These are phyloP conservation scores for Claviceps monticola DNA, from an alignment of 2,329 filamentous ascomycete genomes.

Conservation along the genomic window DNA sequence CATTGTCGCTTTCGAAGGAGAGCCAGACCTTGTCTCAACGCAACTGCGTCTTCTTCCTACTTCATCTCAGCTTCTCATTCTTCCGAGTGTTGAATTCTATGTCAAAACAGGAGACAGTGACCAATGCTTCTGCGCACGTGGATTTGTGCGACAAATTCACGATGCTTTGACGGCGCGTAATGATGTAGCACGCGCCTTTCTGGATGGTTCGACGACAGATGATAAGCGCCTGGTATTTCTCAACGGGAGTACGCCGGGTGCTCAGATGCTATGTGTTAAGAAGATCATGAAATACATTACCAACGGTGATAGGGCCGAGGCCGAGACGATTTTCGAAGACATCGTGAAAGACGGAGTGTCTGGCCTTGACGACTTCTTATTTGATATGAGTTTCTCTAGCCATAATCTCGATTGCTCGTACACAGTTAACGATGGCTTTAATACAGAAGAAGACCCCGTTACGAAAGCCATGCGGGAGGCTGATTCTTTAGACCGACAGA, in stretches of 20 bases:
- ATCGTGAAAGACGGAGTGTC: constrained; percentile 36
- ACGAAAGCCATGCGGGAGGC: constrained; percentile 44
- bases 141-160: constrained; percentile 35
- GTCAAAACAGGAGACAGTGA: background rate
- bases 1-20: constrained; percentile 47
- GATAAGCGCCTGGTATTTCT: constrained; percentile 45
- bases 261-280: constrained; percentile 39
- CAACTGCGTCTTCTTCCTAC: constrained; percentile 46
- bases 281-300: constrained; percentile 40
- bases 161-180: constrained; percentile 32
- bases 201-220: constrained; percentile 29
- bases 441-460: constrained; percentile 37
- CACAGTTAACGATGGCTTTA: constrained; percentile 16
- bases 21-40: constrained; percentile 38
- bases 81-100: constrained; percentile 26
- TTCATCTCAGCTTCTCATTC: constrained; percentile 42
- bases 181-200: constrained; percentile 35
- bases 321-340: constrained; percentile 36
- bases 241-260: constrained; percentile 43
- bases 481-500: constrained; percentile 41
- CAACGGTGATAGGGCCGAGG: constrained; percentile 32
- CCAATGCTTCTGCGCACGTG: constrained; percentile 15
- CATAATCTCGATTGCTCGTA: background rate
- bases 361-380: constrained; percentile 18
- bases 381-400: constrained; percentile 9